A percentile compares a stretch with the other conserved stretches of the same genome.
Evolutionary conservation across 176 grass and related monocot genomes (phyloP).

Genomic region (Pontederia paniculata): DNA sequence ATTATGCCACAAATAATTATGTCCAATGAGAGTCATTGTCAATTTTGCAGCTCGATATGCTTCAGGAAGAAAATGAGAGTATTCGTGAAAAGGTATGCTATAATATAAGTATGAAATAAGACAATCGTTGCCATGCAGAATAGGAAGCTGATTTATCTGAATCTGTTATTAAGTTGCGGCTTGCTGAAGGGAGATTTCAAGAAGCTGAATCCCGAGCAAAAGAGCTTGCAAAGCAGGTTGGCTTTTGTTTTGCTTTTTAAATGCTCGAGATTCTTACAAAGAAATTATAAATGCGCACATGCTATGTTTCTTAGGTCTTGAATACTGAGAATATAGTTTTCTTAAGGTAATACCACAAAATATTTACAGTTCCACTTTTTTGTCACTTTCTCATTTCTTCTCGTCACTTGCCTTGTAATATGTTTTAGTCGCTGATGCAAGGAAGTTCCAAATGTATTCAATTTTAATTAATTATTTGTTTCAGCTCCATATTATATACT

Average conservation of each 20-base stretch:
- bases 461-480: too few relatives aligned
- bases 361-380: too few relatives aligned
- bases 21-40: background rate
- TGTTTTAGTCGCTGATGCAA: too few relatives aligned
- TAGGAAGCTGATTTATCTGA: background rate
- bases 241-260: conserved; percentile 1
- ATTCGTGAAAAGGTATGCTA: conserved; percentile 79
- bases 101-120: background rate
- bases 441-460: too few relatives aligned
- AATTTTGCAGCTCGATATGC: conserved; percentile 88
- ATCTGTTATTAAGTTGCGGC: conserved; percentile 52
- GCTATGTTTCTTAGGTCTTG: background rate
- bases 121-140: background rate
- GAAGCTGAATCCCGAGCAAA: conserved; percentile 89
- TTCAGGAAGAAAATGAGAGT: conserved; percentile 95
- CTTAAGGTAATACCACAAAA: too few relatives aligned
- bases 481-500: too few relatives aligned
- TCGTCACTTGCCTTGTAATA: too few relatives aligned
- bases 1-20: background rate
- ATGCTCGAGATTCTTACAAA: conserved; percentile 1
- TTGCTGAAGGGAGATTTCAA: conserved; percentile 84
- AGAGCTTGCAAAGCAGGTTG: conserved; percentile 95
- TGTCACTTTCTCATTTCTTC: too few relatives aligned
- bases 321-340: too few relatives aligned
- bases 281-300: conserved; percentile 15